Percentiles rank a stretch among this genome's conserved stretches.
Conservation (phyloP, 192 early-diverging fungal genomes). For the Tieghemiomyces parasiticus region DNA sequence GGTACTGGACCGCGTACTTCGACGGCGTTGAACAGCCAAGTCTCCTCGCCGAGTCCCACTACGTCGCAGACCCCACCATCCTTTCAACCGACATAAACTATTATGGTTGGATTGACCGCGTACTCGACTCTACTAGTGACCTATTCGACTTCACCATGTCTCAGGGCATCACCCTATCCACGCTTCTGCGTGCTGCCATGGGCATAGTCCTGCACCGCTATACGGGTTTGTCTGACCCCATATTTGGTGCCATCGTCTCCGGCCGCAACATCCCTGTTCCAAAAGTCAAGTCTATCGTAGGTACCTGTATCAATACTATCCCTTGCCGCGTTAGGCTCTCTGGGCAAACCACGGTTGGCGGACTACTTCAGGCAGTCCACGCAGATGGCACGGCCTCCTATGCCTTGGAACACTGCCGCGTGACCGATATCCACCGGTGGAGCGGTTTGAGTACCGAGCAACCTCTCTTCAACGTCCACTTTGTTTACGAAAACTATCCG, state of each 20-base stretch:
- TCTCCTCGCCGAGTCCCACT: not conserved
- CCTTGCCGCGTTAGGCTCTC: not conserved
- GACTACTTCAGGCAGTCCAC: not conserved
- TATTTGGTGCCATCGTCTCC: slow-evolving; percentile 4
- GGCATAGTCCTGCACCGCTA: slow-evolving; percentile 1
- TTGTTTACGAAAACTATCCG: not conserved
- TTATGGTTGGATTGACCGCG: not conserved
- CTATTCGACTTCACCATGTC: no score
- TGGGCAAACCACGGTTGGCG: not conserved
- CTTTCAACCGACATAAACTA: no score
- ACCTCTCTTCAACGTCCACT: not conserved
- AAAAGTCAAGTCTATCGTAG: not conserved
- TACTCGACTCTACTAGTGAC: no score
- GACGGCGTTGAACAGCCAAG: not conserved
- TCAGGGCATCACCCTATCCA: slow-evolving; percentile 1
- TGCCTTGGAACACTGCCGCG: not conserved
- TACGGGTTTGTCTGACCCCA: not conserved
- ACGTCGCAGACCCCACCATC: not conserved
- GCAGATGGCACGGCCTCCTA: not conserved
- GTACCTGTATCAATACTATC: slow-evolving; percentile 8
- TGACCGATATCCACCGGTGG: slow-evolving; percentile 2
- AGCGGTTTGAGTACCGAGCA: not conserved
- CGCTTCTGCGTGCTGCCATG: not conserved
- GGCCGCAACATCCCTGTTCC: not conserved
- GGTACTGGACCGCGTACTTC: not conserved